Evolutionary conservation across 306 rosid genomes (phyloP).

Genomic region (Vicia faba): DNA sequence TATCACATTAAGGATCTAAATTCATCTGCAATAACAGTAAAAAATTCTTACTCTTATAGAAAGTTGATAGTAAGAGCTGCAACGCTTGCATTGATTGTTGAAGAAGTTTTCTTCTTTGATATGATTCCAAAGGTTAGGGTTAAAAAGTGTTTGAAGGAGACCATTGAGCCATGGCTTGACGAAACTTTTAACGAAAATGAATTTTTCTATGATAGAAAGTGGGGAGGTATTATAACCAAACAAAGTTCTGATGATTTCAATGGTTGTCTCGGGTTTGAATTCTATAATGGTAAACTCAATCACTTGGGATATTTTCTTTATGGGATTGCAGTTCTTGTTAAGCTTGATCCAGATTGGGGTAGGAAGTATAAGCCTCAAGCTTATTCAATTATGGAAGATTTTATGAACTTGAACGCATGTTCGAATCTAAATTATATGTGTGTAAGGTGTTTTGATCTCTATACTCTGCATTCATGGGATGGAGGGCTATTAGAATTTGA

Average conservation of each 20-base stretch:
- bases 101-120: background rate
- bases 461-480: constrained; percentile 72
- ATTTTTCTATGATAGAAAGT: background rate
- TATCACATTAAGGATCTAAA: background rate
- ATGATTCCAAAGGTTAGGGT: background rate
- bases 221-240: background rate
- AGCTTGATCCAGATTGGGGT: constrained; percentile 67
- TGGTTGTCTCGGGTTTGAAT: accelerated
- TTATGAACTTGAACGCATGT: constrained; percentile 48
- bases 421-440: constrained; percentile 46
- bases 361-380: constrained; percentile 52
- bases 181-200: background rate
- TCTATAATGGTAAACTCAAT: background rate
- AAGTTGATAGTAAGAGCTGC: background rate
- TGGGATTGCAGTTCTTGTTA: constrained; percentile 21
- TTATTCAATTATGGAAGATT: constrained; percentile 60
- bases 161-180: constrained; percentile 4
- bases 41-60: background rate
- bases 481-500: constrained; percentile 51
- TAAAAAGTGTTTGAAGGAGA: background rate
- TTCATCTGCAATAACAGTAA: background rate
- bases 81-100: background rate
- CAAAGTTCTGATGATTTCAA: background rate
- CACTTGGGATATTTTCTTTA: background rate
- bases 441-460: constrained; percentile 64